Conservation (phyloP, 352 stramenopile species). For the Phytophthora meadii region DNA sequence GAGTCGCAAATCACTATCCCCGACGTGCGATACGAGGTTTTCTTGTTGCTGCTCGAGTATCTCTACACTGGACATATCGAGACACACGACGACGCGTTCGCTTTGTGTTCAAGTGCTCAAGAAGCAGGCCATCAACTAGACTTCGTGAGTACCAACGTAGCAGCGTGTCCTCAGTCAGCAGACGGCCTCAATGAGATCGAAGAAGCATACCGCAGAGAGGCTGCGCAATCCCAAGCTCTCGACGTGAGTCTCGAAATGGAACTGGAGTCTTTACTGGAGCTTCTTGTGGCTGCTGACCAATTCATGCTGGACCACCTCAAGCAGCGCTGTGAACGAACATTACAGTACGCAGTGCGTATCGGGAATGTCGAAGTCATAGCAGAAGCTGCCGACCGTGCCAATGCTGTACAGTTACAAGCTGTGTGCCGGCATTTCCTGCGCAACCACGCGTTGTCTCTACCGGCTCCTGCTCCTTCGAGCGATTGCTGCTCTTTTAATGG, state of each 20-base stretch:
- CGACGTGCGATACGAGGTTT: slow-evolving; percentile 91
- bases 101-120: slow-evolving; percentile 23
- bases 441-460: slow-evolving; percentile 63
- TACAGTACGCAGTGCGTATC: slow-evolving; percentile 83
- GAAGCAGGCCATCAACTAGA: slow-evolving; percentile 13
- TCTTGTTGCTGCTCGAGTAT: slow-evolving; percentile 94
- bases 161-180: slow-evolving; percentile 38
- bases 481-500: slow-evolving; percentile 29
- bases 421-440: slow-evolving; percentile 94
- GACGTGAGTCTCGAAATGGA: slow-evolving; percentile 44
- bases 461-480: slow-evolving; percentile 8
- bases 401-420: slow-evolving; percentile 90
- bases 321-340: slow-evolving; percentile 91
- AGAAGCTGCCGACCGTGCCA: slow-evolving; percentile 90
- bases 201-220: slow-evolving; percentile 26
- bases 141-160: slow-evolving; percentile 34
- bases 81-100: slow-evolving; percentile 41
- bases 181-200: slow-evolving; percentile 47
- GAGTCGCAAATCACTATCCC: slow-evolving; percentile 89
- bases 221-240: slow-evolving; percentile 13
- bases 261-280: slow-evolving; percentile 83
- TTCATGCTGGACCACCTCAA: slow-evolving; percentile 98
- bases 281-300: slow-evolving; percentile 94
- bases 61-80: slow-evolving; percentile 91
- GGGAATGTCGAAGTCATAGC: slow-evolving; percentile 91